phyloP scores from a whole-genome alignment of 805 yeast genomes.

The Saccharomycopsis oosterbeekiorum region DNA sequence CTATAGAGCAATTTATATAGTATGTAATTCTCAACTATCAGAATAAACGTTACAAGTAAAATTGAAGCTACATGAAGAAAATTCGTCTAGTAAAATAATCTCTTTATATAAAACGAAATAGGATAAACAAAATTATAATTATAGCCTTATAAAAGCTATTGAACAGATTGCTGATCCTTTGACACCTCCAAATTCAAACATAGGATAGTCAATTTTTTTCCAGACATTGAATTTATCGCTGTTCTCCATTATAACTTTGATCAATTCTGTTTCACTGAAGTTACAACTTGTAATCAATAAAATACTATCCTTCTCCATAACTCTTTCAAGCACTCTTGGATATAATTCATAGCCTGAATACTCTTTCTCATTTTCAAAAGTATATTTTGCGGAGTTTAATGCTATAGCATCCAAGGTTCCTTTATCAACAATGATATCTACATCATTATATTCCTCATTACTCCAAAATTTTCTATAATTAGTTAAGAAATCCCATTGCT shows the following conservation, averaged over 20 bases:
- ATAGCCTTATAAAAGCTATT: conserved; percentile 54
- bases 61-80: neutral
- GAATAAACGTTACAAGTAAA: neutral
- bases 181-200: conserved; percentile 81
- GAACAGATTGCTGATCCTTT: conserved; percentile 84
- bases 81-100: no score
- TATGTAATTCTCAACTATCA: neutral
- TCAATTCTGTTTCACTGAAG: conserved; percentile 75
- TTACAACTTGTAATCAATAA: conserved; percentile 85
- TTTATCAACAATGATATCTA: conserved; percentile 78
- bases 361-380: conserved; percentile 23
- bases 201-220: conserved; percentile 66
- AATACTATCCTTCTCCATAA: conserved; percentile 49
- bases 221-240: conserved; percentile 42
- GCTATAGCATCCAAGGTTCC: conserved; percentile 98
- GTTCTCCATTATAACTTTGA: conserved; percentile 35
- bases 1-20: conserved; percentile 27
- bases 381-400: conserved; percentile 49
- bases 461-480: conserved; percentile 27
- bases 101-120: neutral
- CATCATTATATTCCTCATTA: conserved; percentile 28
- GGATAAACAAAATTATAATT: neutral
- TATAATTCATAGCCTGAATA: conserved; percentile 44
- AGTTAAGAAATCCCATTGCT: conserved; percentile 57
- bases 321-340: conserved; percentile 44